Base-by-base conservation (phyloP, 768 basidiomycete genomes). In the Ramaria rubella region DNA sequence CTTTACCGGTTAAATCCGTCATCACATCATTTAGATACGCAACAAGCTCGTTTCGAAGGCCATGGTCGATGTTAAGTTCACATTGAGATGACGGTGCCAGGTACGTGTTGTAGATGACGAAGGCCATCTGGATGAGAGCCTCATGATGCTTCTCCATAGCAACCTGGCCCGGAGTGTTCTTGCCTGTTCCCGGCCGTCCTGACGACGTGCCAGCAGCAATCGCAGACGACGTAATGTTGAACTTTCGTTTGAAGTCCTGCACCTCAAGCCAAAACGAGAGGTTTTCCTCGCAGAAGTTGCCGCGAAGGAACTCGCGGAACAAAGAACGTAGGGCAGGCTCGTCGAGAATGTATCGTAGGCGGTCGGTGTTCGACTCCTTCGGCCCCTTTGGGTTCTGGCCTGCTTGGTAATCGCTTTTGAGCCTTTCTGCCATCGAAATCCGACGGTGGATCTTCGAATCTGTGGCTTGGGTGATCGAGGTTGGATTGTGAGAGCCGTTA, bases 61-160 rank as follows among this genome's bases (percentile, higher is more conserved):
- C 90, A 69, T 99, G 96, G 67, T 99, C 96, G 62, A 99, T 99
- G 72, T 99, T 99, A 59, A 99, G 81, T 72, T 98, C 96, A 72
- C 87, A 91, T 58, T 86, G 89, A 68, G 92, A 94, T 27, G 93
- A 90, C 1, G 94, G 94, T 0, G 95, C 96, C 23, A 99, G 84
- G 66, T 97, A 99, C 51, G 83, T 94, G 76, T 90, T 86, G 76
- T 92, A 94, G 62, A 94, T 96, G 53, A 86, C 81, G 62, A 95
- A 94, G 6, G 96, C 94, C 57, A 92, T 94, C 62, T 89, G 86
- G 64, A 98, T 94, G 62, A 99, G 77, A 23, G 90, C 82, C 67
- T 95, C 92, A 74, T 98, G 94, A 69, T 99, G 96, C 58, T 81
- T 85, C 73, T 98, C 95, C 95, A 98, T 98, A 3, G 94, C 91